phyloP scores from a whole-genome alignment of 2,329 filamentous ascomycete genomes.

The Pseudogymnoascus destructans region DNA sequence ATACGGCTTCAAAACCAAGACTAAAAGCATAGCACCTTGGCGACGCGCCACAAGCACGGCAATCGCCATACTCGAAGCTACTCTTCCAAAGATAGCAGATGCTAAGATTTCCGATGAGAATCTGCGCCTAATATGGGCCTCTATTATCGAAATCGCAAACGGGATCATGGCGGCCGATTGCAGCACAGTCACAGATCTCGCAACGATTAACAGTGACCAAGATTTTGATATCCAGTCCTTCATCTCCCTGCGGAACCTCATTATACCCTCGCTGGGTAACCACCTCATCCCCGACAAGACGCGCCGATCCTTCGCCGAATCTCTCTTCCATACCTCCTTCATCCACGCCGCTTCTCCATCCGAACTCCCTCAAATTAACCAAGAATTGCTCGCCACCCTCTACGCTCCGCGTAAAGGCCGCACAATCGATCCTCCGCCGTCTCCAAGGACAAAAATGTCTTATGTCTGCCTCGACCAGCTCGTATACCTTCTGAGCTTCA shows the following conservation, averaged over 20 bases:
- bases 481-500: conserved; percentile 49
- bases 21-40: conserved; percentile 65
- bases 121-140: conserved; percentile 53
- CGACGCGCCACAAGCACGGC: conserved; percentile 60
- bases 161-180: conserved; percentile 58
- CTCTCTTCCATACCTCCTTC: conserved; percentile 70
- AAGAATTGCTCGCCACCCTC: conserved; percentile 46
- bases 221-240: conserved; percentile 71
- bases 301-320: conserved; percentile 56
- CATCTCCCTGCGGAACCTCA: conserved; percentile 50
- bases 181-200: conserved; percentile 28
- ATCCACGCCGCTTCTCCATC: conserved; percentile 52
- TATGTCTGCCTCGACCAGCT: conserved; percentile 74
- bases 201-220: conserved; percentile 46
- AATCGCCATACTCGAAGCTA: conserved; percentile 53
- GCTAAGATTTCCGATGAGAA: conserved; percentile 33
- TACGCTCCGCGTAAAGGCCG: conserved; percentile 55
- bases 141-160: conserved; percentile 49
- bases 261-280: conserved; percentile 61
- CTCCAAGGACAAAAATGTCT: conserved; percentile 55
- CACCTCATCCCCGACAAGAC: conserved; percentile 50
- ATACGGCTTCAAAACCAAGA: conserved; percentile 61
- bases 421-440: conserved; percentile 55
- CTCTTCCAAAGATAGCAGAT: conserved; percentile 46
- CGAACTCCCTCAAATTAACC: conserved; percentile 39